Evolutionary conservation across 345 rosid species (phyloP).

Genomic region (Erucastrum elatum): DNA sequence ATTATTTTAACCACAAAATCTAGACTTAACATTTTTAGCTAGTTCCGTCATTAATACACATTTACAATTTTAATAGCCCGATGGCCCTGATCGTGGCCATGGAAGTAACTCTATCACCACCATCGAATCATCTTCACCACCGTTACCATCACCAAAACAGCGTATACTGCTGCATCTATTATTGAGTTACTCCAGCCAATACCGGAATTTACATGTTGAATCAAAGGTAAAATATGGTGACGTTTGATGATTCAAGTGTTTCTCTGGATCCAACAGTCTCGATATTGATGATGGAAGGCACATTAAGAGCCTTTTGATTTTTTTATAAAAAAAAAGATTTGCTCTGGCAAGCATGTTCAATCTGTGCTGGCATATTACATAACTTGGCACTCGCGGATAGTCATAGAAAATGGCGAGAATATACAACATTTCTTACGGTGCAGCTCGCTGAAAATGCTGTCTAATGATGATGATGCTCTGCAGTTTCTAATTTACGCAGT

Average conservation of each 20-base stretch:
- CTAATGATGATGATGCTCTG: conserved; percentile 57
- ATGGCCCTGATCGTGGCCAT: neutral
- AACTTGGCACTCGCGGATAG: conserved; percentile 48
- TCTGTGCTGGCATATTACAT: conserved; percentile 77
- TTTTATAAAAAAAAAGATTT: conserved; percentile 27
- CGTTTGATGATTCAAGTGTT: neutral
- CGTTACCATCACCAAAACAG: neutral
- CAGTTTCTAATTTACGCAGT: conserved; percentile 63
- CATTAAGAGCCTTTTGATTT: neutral
- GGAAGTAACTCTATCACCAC: neutral
- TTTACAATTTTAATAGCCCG: neutral
- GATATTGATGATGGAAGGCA: neutral
- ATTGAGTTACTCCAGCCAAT: neutral
- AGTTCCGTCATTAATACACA: neutral
- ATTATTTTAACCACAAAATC: neutral
- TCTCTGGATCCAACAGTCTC: neutral
- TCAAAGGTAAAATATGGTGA: neutral
- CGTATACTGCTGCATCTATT: neutral
- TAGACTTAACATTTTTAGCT: neutral
- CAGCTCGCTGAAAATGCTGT: conserved; percentile 44
- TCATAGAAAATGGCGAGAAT: conserved; percentile 32
- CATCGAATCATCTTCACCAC: neutral
- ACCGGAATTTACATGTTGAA: neutral
- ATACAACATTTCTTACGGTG: conserved; percentile 42
- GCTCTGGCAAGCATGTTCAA: conserved; percentile 82